phyloP scores from a whole-genome alignment of 805 yeast genomes.

The Starmerella vaccinii region DNA sequence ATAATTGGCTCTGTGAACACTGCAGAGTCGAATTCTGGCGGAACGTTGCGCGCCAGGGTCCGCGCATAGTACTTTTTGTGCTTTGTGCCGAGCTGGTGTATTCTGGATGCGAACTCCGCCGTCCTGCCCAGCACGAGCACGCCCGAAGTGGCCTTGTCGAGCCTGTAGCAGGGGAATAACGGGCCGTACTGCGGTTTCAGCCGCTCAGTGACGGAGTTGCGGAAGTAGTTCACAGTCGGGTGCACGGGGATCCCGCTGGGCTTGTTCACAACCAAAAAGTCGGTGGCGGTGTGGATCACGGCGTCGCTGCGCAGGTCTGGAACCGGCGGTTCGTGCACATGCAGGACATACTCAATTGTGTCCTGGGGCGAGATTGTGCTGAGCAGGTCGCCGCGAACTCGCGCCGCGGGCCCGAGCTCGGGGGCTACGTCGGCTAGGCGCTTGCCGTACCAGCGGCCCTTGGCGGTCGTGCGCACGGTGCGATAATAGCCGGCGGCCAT shows the following conservation, averaged over 20 bases:
- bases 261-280: conserved; percentile 71
- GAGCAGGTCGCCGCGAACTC: conserved; percentile 15
- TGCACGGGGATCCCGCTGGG: conserved; percentile 94
- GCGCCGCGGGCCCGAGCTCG: conserved; percentile 21
- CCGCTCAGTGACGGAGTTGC: conserved; percentile 37
- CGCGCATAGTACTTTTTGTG: conserved; percentile 20
- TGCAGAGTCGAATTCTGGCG: background rate
- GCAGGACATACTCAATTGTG: conserved; percentile 62
- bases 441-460: conserved; percentile 26
- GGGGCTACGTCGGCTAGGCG: conserved; percentile 12
- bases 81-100: conserved; percentile 3
- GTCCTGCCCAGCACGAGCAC: conserved; percentile 22
- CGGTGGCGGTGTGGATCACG: conserved; percentile 58
- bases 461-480: conserved; percentile 19
- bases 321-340: conserved; percentile 86
- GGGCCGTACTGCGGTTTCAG: conserved; percentile 16
- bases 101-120: conserved; percentile 11
- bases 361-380: conserved; percentile 64
- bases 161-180: conserved; percentile 25
- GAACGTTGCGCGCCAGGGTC: conserved; percentile 6
- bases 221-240: conserved; percentile 76
- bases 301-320: conserved; percentile 37
- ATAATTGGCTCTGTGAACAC: conserved; percentile 18
- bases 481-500: conserved; percentile 19
- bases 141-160: conserved; percentile 27